Evolutionary conservation across 2,329 filamentous ascomycete genomes (phyloP).

Genomic region (Ophiostoma angusticollis): DNA sequence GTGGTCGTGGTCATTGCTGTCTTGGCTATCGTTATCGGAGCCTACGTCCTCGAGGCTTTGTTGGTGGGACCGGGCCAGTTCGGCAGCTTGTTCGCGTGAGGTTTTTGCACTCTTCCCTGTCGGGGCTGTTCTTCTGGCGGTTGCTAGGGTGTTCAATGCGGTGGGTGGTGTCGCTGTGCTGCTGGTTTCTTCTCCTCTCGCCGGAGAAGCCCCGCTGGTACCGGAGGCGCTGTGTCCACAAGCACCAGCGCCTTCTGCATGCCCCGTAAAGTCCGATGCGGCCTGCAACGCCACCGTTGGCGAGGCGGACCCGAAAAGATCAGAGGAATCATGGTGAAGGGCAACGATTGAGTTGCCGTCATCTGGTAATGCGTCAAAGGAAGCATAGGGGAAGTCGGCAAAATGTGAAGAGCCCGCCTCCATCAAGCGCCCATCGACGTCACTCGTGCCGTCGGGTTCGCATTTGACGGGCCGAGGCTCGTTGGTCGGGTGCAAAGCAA

Average conservation of each 20-base stretch:
- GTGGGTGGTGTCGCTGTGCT: neutral
- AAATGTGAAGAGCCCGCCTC: conserved; percentile 32
- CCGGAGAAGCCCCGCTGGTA: conserved; percentile 5
- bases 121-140: neutral
- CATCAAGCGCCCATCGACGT: conserved; percentile 24
- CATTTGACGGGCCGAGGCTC: too few relatives aligned
- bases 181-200: conserved; percentile 18
- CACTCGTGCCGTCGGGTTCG: conserved; percentile 1
- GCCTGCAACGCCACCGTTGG: conserved; percentile 1
- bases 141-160: neutral
- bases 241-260: neutral
- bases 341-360: conserved; percentile 27
- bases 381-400: conserved; percentile 37
- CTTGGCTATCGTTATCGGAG: conserved; percentile 33
- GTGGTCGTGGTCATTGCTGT: conserved; percentile 26
- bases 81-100: too few relatives aligned
- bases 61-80: too few relatives aligned
- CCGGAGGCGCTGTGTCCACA: neutral
- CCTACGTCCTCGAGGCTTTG: conserved; percentile 23
- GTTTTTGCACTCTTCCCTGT: too few relatives aligned
- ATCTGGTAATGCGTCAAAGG: conserved; percentile 30
- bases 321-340: conserved; percentile 23
- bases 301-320: conserved; percentile 20
- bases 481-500: too few relatives aligned
- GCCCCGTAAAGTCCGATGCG: conserved; percentile 11